Percentiles rank a stretch among this genome's conserved stretches.
Evolutionary conservation across 2,329 filamentous ascomycete genomes (phyloP).

Genomic region (Colletotrichum chrysophilum): DNA sequence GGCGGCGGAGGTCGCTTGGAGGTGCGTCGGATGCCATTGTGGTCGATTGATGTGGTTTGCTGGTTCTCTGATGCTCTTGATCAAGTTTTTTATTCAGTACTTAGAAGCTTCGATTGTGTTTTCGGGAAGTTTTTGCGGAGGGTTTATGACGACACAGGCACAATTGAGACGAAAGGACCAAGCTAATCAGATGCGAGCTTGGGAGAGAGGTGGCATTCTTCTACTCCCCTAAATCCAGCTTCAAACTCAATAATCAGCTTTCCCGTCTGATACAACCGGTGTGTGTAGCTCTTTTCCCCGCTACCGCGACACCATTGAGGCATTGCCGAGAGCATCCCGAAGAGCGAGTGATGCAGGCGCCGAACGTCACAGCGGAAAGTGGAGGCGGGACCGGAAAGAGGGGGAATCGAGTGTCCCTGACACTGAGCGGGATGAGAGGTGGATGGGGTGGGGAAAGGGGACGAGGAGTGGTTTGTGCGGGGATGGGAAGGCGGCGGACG

Average conservation of each 20-base stretch:
- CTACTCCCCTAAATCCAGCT: not conserved
- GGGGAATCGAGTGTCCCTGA: not conserved
- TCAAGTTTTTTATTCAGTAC: too few relatives aligned
- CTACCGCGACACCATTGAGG: not conserved
- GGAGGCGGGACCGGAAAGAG: slow-evolving; percentile 15
- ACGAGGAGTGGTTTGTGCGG: not conserved
- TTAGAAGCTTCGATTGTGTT: not conserved
- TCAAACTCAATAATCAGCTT: not conserved
- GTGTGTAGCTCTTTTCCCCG: not conserved
- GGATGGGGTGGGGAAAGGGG: slow-evolving; percentile 1
- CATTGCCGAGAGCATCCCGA: slow-evolving; percentile 10
- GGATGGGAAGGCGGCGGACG: not conserved
- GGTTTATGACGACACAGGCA: not conserved
- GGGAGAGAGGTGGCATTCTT: not conserved
- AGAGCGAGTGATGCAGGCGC: not conserved
- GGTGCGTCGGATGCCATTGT: not conserved
- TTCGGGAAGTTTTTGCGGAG: not conserved
- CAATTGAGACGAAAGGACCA: not conserved
- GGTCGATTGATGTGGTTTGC: not conserved
- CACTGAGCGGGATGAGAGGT: not conserved
- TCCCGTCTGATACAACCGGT: not conserved
- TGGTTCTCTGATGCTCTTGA: not conserved
- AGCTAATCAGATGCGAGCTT: not conserved
- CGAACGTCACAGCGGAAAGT: not conserved
- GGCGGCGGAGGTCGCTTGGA: slow-evolving; percentile 13